Evolutionary conservation across 768 basidiomycete genomes (phyloP).

Genomic region (Boletus reticulatus): DNA sequence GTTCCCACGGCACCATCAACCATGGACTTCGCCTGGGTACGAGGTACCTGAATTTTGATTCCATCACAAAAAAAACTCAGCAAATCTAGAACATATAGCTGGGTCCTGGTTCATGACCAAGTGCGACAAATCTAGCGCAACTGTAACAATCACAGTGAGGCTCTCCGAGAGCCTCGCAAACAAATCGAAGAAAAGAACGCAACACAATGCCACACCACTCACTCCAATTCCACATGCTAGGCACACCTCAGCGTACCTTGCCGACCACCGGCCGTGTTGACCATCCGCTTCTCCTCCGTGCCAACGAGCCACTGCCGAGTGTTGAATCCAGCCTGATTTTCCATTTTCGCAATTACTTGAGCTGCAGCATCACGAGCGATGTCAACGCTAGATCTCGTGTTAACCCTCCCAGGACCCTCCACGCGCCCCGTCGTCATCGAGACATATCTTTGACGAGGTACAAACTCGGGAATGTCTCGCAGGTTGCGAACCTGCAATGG

Average conservation of each 20-base stretch:
- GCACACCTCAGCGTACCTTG: slow-evolving; percentile 5
- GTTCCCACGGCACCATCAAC: too few relatives aligned
- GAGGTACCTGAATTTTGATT: too few relatives aligned
- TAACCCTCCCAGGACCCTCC: not conserved
- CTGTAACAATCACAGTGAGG: not conserved
- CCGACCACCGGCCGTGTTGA: not conserved
- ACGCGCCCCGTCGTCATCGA: not conserved
- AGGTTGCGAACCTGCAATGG: slow-evolving; percentile 5
- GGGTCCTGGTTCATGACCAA: not conserved
- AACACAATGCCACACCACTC: too few relatives aligned
- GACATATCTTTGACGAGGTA: slow-evolving; percentile 19
- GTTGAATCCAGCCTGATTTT: slow-evolving; percentile 13
- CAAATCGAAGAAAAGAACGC: slow-evolving; percentile 19
- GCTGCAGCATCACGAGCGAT: slow-evolving; percentile 16
- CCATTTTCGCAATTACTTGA: slow-evolving; percentile 24
- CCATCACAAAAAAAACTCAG: too few relatives aligned
- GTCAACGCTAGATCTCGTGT: not conserved
- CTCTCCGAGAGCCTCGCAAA: not conserved
- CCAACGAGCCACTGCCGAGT: slow-evolving; percentile 5
- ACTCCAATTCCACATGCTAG: not conserved
- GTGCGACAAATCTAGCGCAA: not conserved
- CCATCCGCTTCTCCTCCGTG: not conserved
- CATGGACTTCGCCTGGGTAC: too few relatives aligned
- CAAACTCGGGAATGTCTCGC: slow-evolving; percentile 25
- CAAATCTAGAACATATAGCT: not conserved